Evolutionary conservation across 768 basidiomycete genomes (phyloP), one percentile per base, ranked within the genome.

Genomic region (Dendrothele bispora): DNA sequence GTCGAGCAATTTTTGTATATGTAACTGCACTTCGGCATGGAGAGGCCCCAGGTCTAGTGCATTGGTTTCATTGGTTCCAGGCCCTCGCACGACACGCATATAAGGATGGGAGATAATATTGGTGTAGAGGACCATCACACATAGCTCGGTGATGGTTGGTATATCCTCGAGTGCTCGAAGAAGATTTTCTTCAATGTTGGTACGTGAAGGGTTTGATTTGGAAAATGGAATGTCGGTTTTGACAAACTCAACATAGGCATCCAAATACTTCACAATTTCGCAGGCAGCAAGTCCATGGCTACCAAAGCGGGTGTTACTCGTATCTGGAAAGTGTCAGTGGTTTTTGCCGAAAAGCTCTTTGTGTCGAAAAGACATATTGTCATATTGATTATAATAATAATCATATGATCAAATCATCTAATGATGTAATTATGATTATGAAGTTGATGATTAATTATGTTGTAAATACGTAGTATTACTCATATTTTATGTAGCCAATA

Each of bases 221-320:
- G 56, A 61, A 36, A 61, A 53, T 0, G 55, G 47, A 2, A 66
- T 46, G 12, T 57, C 25, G 14, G 53, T 44, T 1, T 18, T 17
- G 17, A 70, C 42, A 51, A 64, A 67, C 3, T 57, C 27, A 15
- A 55, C 46, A 45, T 59, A 61, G 25, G 41, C 14, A 0, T 53
- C 29, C 3, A 56, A 60, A 26, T 66, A 46, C 0, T 50, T 34
- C 5, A 74, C 26, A 2, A 67, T 42, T 10, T 57, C 62, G 1
- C 44, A 50, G 0, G 65, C 61, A 7, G 62, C 69, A 7, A 63
- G 52, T 12, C 58, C 48, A 48, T 61, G 48, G 7, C 53, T 58
- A 11, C 54, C 49, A 50, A 61, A 71, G 1, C 58, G 61, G 1
- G 58, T 67, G 44, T 70, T 68, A 41, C 56, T 63, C 0, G 64